Evolutionary conservation across 192 early-diverging fungal species (phyloP).

Genomic region (Cladochytrium replicatum): DNA sequence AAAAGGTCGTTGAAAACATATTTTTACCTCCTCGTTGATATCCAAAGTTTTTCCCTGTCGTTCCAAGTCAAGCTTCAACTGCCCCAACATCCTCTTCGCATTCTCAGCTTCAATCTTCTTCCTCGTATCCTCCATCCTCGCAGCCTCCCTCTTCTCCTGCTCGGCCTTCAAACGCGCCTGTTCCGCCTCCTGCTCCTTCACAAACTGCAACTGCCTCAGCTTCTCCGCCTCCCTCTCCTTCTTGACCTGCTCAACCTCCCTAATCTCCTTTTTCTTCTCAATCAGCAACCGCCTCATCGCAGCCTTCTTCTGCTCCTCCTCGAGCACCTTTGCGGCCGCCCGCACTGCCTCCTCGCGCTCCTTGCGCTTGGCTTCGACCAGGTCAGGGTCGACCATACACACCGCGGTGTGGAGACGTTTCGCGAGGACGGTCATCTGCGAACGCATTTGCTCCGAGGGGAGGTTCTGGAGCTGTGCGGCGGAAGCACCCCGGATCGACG

Average conservation of each 20-base stretch:
- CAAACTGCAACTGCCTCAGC: constrained; percentile 39
- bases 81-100: constrained; percentile 76
- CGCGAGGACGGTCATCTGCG: constrained; percentile 79
- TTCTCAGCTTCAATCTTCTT: constrained; percentile 73
- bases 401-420: constrained; percentile 77
- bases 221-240: constrained; percentile 32
- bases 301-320: constrained; percentile 73
- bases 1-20: constrained; percentile 9
- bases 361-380: constrained; percentile 52
- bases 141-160: constrained; percentile 66
- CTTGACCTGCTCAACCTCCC: constrained; percentile 49
- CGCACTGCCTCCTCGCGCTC: constrained; percentile 58
- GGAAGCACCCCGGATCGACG: constrained; percentile 65
- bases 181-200: constrained; percentile 76
- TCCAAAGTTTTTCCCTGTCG: constrained; percentile 45
- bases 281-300: constrained; percentile 75
- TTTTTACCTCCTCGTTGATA: constrained; percentile 31
- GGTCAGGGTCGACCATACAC: constrained; percentile 70
- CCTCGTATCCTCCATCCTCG: constrained; percentile 63
- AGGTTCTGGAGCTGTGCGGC: constrained; percentile 49
- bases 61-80: constrained; percentile 43
- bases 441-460: constrained; percentile 84
- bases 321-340: constrained; percentile 59
- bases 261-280: constrained; percentile 83
- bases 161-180: constrained; percentile 78